phyloP scores from a whole-genome alignment of 1,284 basidiomycete genomes.

The Apiotrichum porosum region DNA sequence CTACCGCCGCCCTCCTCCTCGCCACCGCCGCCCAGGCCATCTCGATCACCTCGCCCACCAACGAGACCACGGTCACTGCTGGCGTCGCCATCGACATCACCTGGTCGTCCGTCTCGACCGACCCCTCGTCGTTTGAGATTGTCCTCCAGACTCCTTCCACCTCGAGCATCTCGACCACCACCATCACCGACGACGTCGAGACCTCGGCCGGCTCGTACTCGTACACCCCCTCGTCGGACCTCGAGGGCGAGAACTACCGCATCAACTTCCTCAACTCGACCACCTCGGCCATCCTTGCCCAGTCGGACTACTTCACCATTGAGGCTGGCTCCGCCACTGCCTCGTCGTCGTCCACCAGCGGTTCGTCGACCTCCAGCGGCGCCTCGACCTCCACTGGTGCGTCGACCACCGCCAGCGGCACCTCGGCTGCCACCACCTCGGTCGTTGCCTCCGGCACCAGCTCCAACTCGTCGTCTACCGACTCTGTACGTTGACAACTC shows the following conservation, averaged over 20 bases:
- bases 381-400: constrained; percentile 9
- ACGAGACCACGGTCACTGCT: constrained; percentile 28
- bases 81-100: constrained; percentile 27
- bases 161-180: constrained; percentile 31
- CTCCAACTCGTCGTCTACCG: not conserved
- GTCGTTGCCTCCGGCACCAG: not conserved
- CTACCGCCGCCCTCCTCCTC: constrained; percentile 19
- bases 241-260: constrained; percentile 25
- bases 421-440: not conserved
- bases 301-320: constrained; percentile 37
- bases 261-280: constrained; percentile 21
- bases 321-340: constrained; percentile 16
- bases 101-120: constrained; percentile 40
- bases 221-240: constrained; percentile 29
- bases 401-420: not conserved
- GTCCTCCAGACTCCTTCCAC: constrained; percentile 26
- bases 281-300: constrained; percentile 35
- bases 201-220: constrained; percentile 31
- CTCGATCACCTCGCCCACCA: constrained; percentile 33
- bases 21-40: constrained; percentile 26
- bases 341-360: not conserved
- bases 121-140: constrained; percentile 35
- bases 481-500: not conserved
- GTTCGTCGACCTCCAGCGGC: not conserved
- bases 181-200: constrained; percentile 26